Base-by-base conservation (phyloP, 106 monocot genomes). In the Dioscorea alata region DNA sequence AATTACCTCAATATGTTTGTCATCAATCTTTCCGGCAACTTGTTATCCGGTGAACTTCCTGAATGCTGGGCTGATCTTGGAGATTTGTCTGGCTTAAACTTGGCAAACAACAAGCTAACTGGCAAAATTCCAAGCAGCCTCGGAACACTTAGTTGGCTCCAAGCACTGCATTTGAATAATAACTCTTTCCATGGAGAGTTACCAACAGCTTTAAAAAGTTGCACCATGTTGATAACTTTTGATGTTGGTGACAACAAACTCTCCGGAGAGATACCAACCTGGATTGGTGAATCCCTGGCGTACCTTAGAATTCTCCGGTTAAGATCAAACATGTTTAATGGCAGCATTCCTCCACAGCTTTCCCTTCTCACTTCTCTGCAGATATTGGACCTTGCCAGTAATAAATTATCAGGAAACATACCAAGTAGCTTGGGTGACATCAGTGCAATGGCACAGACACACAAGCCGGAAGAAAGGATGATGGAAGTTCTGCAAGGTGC, bases 301-400 rank as follows among this genome's bases (percentile, higher is more conserved):
- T 23, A 7, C 24, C 61, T 61, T 8, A 61, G 19, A 24, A 28
- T 61, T 24, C 61, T 61, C 23, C 28, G 23, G 22, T 14, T 61
- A 23, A n/a, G 61, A 23, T 61, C 61, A 61, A 61, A 61, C 23
- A 61, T 13, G 23, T 61, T 61, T 61, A 12, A 20, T 24, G 61
- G 61, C 22, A 8, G 28, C 13, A 61, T 61, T 61, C 61, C 61
- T 23, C 19, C 12, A 23, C 23, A 23, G 61, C 28, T 61, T 12
- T 61, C 61, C 7, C 61, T 22, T 61, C 61, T 61, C 14, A 28
- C 61, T 28, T 61, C 61, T 14, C 24, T 61, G 23, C 61, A 24
- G 23, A 23, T 61, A 14, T 24, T 61, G 61, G 61, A 61, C 61
- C 19, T 61, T 28, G 61, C 61, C 19, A 9, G 23, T 23, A 61